Conservation (phyloP, 805 yeast genomes). For the Teunomyces panamensis region DNA sequence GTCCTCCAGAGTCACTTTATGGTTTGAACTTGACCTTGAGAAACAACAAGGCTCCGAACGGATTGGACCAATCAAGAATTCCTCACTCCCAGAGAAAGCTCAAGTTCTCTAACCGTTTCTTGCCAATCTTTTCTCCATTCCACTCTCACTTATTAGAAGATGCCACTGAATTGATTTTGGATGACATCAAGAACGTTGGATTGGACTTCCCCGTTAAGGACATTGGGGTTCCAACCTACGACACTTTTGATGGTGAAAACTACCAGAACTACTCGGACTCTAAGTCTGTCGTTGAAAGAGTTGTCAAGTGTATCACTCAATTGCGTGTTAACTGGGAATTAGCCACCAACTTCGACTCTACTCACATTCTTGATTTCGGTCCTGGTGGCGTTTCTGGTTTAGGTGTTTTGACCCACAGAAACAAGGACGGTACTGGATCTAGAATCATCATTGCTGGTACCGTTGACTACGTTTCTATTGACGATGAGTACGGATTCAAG, state of each 20-base stretch:
- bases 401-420: slow-evolving; percentile 93
- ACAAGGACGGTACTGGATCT: slow-evolving; percentile 97
- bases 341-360: slow-evolving; percentile 76
- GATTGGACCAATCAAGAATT: slow-evolving; percentile 91
- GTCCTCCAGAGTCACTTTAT: slow-evolving; percentile 97
- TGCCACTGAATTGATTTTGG: slow-evolving; percentile 64
- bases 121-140: slow-evolving; percentile 96
- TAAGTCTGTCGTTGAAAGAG: slow-evolving; percentile 62
- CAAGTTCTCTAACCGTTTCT: slow-evolving; percentile 87
- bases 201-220: slow-evolving; percentile 54
- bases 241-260: slow-evolving; percentile 82
- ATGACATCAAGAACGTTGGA: slow-evolving; percentile 54
- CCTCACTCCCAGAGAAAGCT: slow-evolving; percentile 93
- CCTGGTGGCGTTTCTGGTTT: slow-evolving; percentile 98
- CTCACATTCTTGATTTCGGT: slow-evolving; percentile 95
- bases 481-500: slow-evolving; percentile 91
- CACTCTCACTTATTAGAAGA: slow-evolving; percentile 81
- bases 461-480: slow-evolving; percentile 58
- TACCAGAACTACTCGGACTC: slow-evolving; percentile 46
- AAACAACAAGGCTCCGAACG: slow-evolving; percentile 91
- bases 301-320: slow-evolving; percentile 79
- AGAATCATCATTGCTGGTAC: slow-evolving; percentile 94
- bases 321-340: slow-evolving; percentile 93
- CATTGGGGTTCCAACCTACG: slow-evolving; percentile 83
- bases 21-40: slow-evolving; percentile 92